These are phyloP conservation scores for Amanita thiersii DNA, from an alignment of 768 basidiomycete species.

Conservation along the genomic window DNA sequence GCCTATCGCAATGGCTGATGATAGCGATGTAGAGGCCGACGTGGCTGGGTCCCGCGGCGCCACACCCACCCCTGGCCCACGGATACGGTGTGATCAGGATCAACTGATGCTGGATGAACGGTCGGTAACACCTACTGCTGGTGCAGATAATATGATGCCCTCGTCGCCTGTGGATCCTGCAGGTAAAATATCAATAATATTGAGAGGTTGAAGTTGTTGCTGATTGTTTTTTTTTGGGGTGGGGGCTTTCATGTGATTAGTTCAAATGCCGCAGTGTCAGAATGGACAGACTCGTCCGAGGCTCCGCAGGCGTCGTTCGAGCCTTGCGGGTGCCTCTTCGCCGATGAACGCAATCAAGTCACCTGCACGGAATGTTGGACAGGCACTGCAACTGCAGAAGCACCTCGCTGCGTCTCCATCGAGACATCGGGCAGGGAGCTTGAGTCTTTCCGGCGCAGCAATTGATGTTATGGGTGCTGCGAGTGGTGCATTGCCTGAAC, in stretches of 20 bases:
- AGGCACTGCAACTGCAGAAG: slow-evolving; percentile 42
- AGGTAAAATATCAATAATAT: too few species aligned
- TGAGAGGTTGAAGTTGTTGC: too few species aligned
- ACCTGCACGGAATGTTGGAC: slow-evolving; percentile 40
- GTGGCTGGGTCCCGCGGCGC: slow-evolving; percentile 14
- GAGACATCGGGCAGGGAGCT: slow-evolving; percentile 39
- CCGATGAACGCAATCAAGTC: slow-evolving; percentile 55
- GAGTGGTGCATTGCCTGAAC: slow-evolving; percentile 17
- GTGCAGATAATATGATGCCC: background rate
- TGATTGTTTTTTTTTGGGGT: too few species aligned
- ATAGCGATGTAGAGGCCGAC: slow-evolving; percentile 27
- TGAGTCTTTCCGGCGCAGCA: slow-evolving; percentile 17
- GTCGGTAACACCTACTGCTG: too few species aligned
- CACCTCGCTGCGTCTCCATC: slow-evolving; percentile 29
- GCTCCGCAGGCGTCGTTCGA: slow-evolving; percentile 56
- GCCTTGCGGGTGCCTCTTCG: slow-evolving; percentile 43
- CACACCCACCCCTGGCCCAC: slow-evolving; percentile 15
- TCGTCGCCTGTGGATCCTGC: too few species aligned
- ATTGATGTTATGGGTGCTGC: slow-evolving; percentile 6
- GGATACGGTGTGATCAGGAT: background rate
- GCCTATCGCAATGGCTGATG: slow-evolving; percentile 17
- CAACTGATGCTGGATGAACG: background rate
- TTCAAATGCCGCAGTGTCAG: too few species aligned
- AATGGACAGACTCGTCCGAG: slow-evolving; percentile 31
- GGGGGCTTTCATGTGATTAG: too few species aligned